These are phyloP conservation scores for Pleurotus djamor DNA, from an alignment of 768 basidiomycete species.

Conservation along the genomic window DNA sequence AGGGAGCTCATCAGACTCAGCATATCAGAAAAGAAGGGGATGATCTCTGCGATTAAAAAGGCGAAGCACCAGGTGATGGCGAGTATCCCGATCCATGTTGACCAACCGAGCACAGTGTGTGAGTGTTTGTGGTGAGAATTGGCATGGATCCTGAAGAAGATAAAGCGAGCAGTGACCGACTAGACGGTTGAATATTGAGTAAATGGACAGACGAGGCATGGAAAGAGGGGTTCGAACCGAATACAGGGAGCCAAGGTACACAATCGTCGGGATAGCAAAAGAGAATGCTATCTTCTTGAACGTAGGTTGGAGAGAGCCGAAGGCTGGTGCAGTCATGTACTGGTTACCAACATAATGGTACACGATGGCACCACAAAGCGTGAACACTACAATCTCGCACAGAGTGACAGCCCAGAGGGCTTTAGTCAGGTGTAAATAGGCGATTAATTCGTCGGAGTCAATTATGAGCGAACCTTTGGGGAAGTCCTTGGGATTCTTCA, in stretches of 20 bases:
- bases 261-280: constrained; percentile 43
- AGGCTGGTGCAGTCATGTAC: constrained; percentile 42
- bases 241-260: constrained; percentile 43
- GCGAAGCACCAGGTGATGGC: constrained; percentile 28
- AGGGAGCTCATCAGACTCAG: constrained; percentile 37
- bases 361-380: constrained; percentile 40
- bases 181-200: constrained; percentile 6
- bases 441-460: not conserved
- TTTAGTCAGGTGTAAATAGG: constrained; percentile 3
- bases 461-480: constrained; percentile 28
- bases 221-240: constrained; percentile 22
- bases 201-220: not conserved
- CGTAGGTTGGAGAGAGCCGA: constrained; percentile 33
- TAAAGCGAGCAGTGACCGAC: constrained; percentile 40
- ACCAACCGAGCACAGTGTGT: constrained; percentile 29
- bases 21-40: constrained; percentile 37
- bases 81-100: constrained; percentile 26
- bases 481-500: constrained; percentile 45
- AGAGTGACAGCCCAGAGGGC: constrained; percentile 43
- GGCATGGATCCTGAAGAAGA: constrained; percentile 42
- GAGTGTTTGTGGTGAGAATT: constrained; percentile 33
- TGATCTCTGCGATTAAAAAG: constrained; percentile 31
- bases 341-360: constrained; percentile 37
- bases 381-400: constrained; percentile 38
- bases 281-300: constrained; percentile 42